These are phyloP conservation scores for Candida freyschussii DNA, from an alignment of 1,139 yeast species.

Conservation along the genomic window DNA sequence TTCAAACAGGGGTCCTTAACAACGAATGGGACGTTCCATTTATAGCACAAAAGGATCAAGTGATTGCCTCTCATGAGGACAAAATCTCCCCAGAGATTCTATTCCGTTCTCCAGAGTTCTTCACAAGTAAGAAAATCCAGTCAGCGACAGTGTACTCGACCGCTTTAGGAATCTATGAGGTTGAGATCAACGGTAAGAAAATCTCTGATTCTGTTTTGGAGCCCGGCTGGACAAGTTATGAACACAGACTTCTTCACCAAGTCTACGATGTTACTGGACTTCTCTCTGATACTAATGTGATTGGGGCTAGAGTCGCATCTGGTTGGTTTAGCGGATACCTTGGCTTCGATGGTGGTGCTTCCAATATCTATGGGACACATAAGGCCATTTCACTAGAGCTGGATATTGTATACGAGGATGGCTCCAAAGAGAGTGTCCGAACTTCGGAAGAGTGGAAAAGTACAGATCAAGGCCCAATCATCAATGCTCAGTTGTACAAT, in stretches of 20 bases:
- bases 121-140: conserved; percentile 3
- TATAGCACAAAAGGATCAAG: conserved; percentile 9
- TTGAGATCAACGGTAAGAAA: conserved; percentile 12
- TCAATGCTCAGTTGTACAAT: conserved; percentile 13
- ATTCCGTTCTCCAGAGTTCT: conserved; percentile 12
- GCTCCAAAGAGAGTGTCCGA: conserved; percentile 7
- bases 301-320: conserved; percentile 16
- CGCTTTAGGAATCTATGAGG: conserved; percentile 15
- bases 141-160: conserved; percentile 12
- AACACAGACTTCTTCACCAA: conserved; percentile 15
- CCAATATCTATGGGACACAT: conserved; percentile 14
- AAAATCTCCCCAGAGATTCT: conserved; percentile 12
- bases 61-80: conserved; percentile 5
- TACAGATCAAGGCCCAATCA: conserved; percentile 14
- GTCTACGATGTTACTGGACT: conserved; percentile 12
- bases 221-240: conserved; percentile 17
- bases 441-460: conserved; percentile 13
- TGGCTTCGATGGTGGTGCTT: conserved; percentile 16
- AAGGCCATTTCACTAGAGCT: conserved; percentile 12
- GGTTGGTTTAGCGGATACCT: conserved; percentile 18
- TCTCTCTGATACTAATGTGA: conserved; percentile 5
- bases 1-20: conserved; percentile 9
- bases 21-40: conserved; percentile 12
- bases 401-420: conserved; percentile 11
- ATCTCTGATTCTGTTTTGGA: conserved; percentile 9